Conservation (phyloP, 1,284 basidiomycete species). For the Stygiomarasmius scandens region DNA sequence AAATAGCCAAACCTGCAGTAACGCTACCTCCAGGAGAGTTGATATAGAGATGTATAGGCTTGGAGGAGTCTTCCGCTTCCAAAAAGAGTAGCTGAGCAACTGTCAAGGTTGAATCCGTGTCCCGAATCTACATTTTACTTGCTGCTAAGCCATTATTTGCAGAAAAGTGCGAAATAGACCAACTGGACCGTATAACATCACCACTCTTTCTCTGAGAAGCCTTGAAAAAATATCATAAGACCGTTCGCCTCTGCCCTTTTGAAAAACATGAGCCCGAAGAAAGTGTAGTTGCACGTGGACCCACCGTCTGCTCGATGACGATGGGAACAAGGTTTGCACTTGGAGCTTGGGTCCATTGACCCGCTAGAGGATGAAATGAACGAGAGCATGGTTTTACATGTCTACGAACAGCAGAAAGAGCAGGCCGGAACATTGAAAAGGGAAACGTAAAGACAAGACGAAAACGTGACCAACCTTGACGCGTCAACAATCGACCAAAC, state of each 20-base stretch:
- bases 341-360: conserved; percentile 45
- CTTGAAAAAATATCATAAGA: conserved; percentile 96
- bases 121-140: conserved; percentile 77
- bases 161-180: background rate
- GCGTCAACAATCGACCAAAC: conserved; percentile 13
- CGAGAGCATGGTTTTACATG: conserved; percentile 26
- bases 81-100: conserved; percentile 92
- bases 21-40: conserved; percentile 95
- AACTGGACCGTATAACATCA: conserved; percentile 92
- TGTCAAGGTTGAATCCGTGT: conserved; percentile 80
- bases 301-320: conserved; percentile 90
- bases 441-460: conserved; percentile 3
- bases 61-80: conserved; percentile 89
- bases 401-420: conserved; percentile 15
- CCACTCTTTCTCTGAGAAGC: conserved; percentile 85
- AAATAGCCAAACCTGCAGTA: conserved; percentile 91
- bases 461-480: conserved; percentile 11
- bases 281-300: conserved; percentile 22
- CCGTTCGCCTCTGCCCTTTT: conserved; percentile 86
- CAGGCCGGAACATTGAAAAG: conserved; percentile 20
- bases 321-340: conserved; percentile 78
- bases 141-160: no score
- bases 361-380: conserved; percentile 51
- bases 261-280: conserved; percentile 1
- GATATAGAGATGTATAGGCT: conserved; percentile 92